Evolutionary conservation across 371 early-diverging fungal species (phyloP), one percentile per base, ranked within the genome.

Genomic region (Mortierella sp.): DNA sequence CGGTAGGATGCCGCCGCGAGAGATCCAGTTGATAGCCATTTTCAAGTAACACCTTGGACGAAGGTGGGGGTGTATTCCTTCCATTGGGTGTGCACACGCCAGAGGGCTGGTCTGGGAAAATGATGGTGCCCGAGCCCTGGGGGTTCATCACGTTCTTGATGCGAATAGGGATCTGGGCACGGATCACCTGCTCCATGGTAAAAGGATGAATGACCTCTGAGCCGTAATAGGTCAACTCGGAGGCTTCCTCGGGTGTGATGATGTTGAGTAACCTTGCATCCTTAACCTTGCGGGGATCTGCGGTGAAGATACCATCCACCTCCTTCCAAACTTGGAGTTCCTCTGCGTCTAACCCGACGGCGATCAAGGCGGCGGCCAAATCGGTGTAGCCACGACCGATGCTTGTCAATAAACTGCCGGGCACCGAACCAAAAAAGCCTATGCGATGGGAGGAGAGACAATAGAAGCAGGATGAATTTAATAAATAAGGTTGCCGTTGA

Each of bases 331-430:
- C 96, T 85, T 99, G 99, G 74, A 99, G 91, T 85, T 99, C 99
- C 73, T 93, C 91, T n/a, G 96, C 97, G 44, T 91, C 87, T n/a
- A 97, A 85, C 2, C 96, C 99, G 2, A 98, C 99, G 1, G 99
- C 98, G 35, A 97, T 91, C 75, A 99, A 91, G 2, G 99, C 99
- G 16, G 99, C 98, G 35, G 98, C 96, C 73, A 99, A 91, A 88
- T 99, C 99, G 2, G 99, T 99, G 90, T 99, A 99, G n/a, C 99
- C 99, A 72, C 99, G 97, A 2, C 99, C 99, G 75, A 99, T 95
- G 81, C 96, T 96, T 51, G 91, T 89, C 80, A 99, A 88, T 55
- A 99, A 89, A 87, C 97, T 93, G 21, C 99, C 99, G 14, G 99
- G 99, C 3, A 98, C 97, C 24, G 95, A 95, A n/a, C 99, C 99